Evolutionary conservation across 306 rosid genomes (phyloP).

Genomic region (Sindora glabra): DNA sequence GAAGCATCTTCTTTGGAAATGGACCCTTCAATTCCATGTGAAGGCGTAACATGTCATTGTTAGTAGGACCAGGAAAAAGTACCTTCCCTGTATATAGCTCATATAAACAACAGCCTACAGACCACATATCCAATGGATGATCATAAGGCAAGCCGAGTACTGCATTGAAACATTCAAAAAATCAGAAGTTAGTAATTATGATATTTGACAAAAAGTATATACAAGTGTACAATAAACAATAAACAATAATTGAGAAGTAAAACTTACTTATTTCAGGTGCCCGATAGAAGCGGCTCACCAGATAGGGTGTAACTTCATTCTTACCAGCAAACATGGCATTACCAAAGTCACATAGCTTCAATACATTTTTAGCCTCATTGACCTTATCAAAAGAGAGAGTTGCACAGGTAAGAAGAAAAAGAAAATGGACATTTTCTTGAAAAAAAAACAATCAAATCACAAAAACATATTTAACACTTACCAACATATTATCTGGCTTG

Average conservation of each 20-base stretch:
- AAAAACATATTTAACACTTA: constrained; percentile 21
- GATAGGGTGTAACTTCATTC: constrained; percentile 92
- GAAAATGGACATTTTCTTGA: background rate
- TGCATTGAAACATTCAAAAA: constrained; percentile 6
- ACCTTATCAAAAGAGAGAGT: constrained; percentile 43
- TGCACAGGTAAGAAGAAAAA: background rate
- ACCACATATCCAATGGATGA: constrained; percentile 99
- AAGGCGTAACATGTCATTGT: constrained; percentile 91
- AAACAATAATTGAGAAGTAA: too few species aligned
- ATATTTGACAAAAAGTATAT: background rate
- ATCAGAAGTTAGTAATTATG: background rate
- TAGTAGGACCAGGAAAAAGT: constrained; percentile 91
- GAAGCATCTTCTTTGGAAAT: constrained; percentile 93
- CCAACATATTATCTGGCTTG: constrained; percentile 99
- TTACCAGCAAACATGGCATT: constrained; percentile 99
- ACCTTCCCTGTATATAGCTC: constrained; percentile 91
- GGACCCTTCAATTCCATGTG: constrained; percentile 98
- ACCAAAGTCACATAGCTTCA: constrained; percentile 98
- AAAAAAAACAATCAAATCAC: background rate
- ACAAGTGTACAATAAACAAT: background rate
- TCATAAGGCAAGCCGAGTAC: constrained; percentile 71
- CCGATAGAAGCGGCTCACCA: constrained; percentile 63
- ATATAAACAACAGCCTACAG: constrained; percentile 92
- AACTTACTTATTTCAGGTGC: constrained; percentile 63
- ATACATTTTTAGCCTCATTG: constrained; percentile 90